Evolutionary conservation across 371 early-diverging fungal species (phyloP).

Genomic region (Mucor lusitanicus): DNA sequence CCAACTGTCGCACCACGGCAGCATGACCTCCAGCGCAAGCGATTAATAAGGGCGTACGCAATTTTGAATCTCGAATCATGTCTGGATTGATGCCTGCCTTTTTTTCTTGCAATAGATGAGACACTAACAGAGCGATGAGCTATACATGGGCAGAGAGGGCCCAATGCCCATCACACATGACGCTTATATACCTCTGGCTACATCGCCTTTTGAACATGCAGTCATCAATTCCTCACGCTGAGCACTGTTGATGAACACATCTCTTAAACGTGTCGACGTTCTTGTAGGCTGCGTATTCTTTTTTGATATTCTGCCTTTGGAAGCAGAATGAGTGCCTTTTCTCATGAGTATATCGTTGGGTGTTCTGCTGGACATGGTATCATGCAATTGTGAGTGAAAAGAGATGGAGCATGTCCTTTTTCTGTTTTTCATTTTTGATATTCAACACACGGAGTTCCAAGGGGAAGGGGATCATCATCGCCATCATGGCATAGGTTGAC

Average conservation of each 20-base stretch:
- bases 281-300: not conserved
- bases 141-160: not conserved
- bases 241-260: constrained; percentile 34
- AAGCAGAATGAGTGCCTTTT: not conserved
- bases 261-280: constrained; percentile 27
- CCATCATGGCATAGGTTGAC: not conserved
- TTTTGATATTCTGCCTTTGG: constrained; percentile 1
- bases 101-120: constrained; percentile 26
- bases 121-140: constrained; percentile 19
- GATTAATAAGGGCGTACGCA: constrained; percentile 47
- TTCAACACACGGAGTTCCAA: not conserved
- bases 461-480: not conserved
- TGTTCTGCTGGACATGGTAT: constrained; percentile 22
- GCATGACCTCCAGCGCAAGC: constrained; percentile 52
- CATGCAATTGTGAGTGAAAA: not conserved
- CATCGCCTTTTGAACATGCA: constrained; percentile 43
- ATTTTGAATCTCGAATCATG: constrained; percentile 44
- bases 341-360: constrained; percentile 18
- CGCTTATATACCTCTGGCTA: constrained; percentile 30
- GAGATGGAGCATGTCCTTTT: not conserved
- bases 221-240: constrained; percentile 45
- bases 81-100: constrained; percentile 40
- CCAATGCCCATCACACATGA: not conserved
- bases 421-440: not conserved
- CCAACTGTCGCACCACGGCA: constrained; percentile 33